Evolutionary conservation across 225 moss, liverwort and hornwort genomes (phyloP).

Genomic region (Pseudisothecium myosuroides): DNA sequence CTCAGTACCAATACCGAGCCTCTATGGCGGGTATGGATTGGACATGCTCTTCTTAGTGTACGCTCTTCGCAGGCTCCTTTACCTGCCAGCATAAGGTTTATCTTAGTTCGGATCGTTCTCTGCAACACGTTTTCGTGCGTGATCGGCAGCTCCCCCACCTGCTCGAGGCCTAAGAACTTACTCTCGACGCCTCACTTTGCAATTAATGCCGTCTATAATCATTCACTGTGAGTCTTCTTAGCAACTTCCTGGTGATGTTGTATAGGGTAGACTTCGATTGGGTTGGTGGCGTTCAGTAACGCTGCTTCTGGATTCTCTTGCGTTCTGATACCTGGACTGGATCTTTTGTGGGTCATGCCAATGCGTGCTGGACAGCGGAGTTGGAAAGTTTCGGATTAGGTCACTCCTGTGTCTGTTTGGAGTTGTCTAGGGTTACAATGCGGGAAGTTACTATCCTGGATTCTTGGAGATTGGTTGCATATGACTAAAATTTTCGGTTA

Average conservation of each 20-base stretch:
- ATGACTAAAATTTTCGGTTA: not conserved
- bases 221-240: not conserved
- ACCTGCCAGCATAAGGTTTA: not conserved
- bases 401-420: not conserved
- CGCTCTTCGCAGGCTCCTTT: not conserved
- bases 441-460: not conserved
- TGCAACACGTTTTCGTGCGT: not conserved
- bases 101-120: not conserved
- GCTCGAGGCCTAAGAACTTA: not conserved
- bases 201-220: not conserved
- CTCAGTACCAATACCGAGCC: not conserved
- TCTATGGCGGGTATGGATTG: not conserved
- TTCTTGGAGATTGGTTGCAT: not conserved
- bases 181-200: not conserved
- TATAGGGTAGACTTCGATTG: not conserved
- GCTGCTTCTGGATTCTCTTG: not conserved
- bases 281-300: not conserved
- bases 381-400: not conserved
- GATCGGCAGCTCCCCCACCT: not conserved
- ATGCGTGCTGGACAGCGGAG: not conserved
- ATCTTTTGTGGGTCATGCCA: not conserved
- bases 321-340: not conserved
- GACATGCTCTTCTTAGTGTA: not conserved
- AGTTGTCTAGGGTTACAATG: not conserved
- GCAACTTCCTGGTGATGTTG: not conserved